Percentiles rank a stretch among this genome's conserved stretches.
phyloP scores from a whole-genome alignment of 2,329 filamentous ascomycete species.

The Sclerotinia subarctica region DNA sequence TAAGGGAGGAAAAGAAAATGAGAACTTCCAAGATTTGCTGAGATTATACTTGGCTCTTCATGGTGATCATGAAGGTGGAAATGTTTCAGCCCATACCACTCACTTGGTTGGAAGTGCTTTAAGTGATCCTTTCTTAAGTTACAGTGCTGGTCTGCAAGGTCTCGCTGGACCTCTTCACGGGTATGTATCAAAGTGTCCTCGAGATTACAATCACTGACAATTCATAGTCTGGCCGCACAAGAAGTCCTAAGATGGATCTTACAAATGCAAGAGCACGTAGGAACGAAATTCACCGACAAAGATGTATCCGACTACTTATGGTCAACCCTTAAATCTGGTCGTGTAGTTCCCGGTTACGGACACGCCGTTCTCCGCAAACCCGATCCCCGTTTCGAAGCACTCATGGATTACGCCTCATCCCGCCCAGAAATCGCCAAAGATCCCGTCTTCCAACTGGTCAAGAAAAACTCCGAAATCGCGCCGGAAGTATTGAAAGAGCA shows the following conservation, averaged over 20 bases:
- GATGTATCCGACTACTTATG: constrained; percentile 90
- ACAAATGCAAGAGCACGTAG: constrained; percentile 89
- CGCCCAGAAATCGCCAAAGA: constrained; percentile 82
- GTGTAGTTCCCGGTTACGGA: constrained; percentile 88
- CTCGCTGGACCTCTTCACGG: constrained; percentile 90
- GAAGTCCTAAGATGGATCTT: constrained; percentile 96
- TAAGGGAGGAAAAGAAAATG: constrained; percentile 81
- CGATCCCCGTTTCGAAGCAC: constrained; percentile 90
- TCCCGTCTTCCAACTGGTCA: constrained; percentile 90
- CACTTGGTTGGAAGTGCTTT: constrained; percentile 94
- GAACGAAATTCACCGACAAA: constrained; percentile 69
- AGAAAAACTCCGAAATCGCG: constrained; percentile 88
- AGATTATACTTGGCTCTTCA: constrained; percentile 93
- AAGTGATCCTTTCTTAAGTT: constrained; percentile 91
- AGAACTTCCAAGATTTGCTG: constrained; percentile 92
- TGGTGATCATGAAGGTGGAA: constrained; percentile 96
- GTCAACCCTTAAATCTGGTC: constrained; percentile 87
- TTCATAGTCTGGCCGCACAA: constrained; percentile 75
- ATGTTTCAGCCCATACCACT: constrained; percentile 92
- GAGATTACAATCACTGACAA: constrained; percentile 17
- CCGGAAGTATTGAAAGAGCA: constrained; percentile 89
- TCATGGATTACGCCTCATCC: constrained; percentile 90
- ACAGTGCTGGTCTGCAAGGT: constrained; percentile 92
- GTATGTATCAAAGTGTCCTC: constrained; percentile 42
- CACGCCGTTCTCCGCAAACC: constrained; percentile 96